Evolutionary conservation across 225 moss, liverwort and hornwort species (phyloP).

Genomic region (Polytrichum formosum): DNA sequence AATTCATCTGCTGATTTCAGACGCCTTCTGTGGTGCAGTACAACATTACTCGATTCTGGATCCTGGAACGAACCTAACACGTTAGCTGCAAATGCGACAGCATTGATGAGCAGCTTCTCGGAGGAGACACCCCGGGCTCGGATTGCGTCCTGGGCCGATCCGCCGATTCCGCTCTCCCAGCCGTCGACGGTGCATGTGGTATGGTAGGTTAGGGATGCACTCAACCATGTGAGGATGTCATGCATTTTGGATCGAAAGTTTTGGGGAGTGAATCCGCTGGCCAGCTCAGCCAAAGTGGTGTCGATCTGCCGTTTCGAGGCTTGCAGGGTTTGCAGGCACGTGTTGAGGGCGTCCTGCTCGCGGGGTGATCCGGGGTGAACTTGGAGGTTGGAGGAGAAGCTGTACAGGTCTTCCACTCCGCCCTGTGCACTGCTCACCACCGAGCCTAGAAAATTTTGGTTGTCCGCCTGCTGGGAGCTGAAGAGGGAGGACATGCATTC

Average conservation of each 20-base stretch:
- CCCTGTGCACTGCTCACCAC: slow-evolving; percentile 9
- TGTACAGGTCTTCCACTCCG: slow-evolving; percentile 4
- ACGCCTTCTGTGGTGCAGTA: slow-evolving; percentile 1
- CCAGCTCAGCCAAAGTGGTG: background rate
- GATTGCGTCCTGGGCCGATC: slow-evolving; percentile 3
- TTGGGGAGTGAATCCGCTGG: background rate
- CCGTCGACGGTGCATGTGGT: slow-evolving; percentile 9
- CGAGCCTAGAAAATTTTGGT: background rate
- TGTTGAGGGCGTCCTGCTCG: slow-evolving; percentile 1
- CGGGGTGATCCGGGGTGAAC: background rate
- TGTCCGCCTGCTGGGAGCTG: background rate
- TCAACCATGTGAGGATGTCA: slow-evolving; percentile 9
- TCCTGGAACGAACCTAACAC: background rate
- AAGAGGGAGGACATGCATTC: slow-evolving; percentile 3
- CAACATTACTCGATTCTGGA: background rate
- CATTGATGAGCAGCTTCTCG: slow-evolving; percentile 7
- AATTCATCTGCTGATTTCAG: background rate
- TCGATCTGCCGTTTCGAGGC: slow-evolving; percentile 9
- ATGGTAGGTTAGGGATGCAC: slow-evolving; percentile 16
- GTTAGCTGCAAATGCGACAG: slow-evolving; percentile 8
- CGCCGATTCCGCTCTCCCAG: slow-evolving; percentile 6
- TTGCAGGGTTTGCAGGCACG: slow-evolving; percentile 12
- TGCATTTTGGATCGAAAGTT: slow-evolving; percentile 2
- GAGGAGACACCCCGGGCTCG: background rate
- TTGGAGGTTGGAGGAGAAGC: slow-evolving; percentile 7